A percentile compares a stretch with the other conserved stretches of the same genome.
Evolutionary conservation across 805 yeast species (phyloP).

Genomic region (Maudiozyma bulderi): DNA sequence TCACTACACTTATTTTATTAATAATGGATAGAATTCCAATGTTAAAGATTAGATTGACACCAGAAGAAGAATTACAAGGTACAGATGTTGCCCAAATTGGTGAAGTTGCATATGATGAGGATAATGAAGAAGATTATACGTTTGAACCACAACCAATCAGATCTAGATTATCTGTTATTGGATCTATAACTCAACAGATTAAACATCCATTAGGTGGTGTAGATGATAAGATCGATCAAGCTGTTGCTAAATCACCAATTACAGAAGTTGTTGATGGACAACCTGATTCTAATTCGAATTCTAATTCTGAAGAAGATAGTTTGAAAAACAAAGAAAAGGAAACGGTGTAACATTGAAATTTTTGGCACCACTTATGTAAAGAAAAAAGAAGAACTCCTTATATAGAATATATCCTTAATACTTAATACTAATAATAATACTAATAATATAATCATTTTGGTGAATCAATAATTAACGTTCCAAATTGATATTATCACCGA

Average conservation of each 20-base stretch:
- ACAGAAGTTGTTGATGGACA: constrained; percentile 1
- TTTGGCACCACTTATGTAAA: neutral
- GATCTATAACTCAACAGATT: constrained; percentile 6
- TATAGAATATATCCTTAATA: neutral
- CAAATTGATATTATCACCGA: constrained; percentile 80
- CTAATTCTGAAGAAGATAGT: neutral
- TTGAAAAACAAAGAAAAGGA: neutral
- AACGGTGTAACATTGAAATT: neutral
- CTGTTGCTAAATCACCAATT: neutral
- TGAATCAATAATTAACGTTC: constrained; percentile 41
- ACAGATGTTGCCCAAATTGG: constrained; percentile 88
- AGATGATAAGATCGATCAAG: constrained; percentile 28
- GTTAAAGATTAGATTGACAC: constrained; percentile 70
- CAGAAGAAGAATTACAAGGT: constrained; percentile 82
- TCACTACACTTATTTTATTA: constrained; percentile 60
- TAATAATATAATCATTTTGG: neutral
- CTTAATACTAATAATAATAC: neutral
- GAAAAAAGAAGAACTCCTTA: no score
- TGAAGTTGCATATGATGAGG: constrained; percentile 60
- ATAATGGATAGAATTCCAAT: constrained; percentile 68
- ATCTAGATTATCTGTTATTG: constrained; percentile 34
- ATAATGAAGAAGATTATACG: constrained; percentile 49
- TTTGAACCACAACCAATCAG: constrained; percentile 74
- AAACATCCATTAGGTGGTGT: constrained; percentile 7
- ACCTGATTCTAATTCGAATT: neutral